Evolutionary conservation across 129 eudicot genomes (phyloP).

Genomic region (carrot (Daucus carota)): DH1_v3.0 NC_030387.2:24249001-24249500

Average conservation of each 20-base stretch:
- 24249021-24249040: not conserved
- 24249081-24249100: not conserved
- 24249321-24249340: constrained; percentile 50
- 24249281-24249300: not conserved
- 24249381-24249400: not conserved
- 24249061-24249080: not conserved
- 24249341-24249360: constrained; percentile 75
- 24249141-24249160: not conserved
- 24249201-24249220: not conserved
- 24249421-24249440: not conserved
- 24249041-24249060: not conserved
- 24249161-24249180: not conserved
- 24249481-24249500: not conserved
- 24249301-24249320: constrained; percentile 72
- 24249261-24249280: not conserved
- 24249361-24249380: constrained; percentile 94
- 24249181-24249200: not conserved
- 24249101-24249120: not conserved
- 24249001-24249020: not conserved
- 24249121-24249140: not conserved
- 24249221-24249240: not conserved
- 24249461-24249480: not conserved
- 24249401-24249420: not conserved
- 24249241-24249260: not conserved
- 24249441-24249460: not conserved